Percentiles rank a stretch among this genome's conserved stretches.
phyloP scores from a whole-genome alignment of 768 basidiomycete species.

The Tulasnella calospora region DNA sequence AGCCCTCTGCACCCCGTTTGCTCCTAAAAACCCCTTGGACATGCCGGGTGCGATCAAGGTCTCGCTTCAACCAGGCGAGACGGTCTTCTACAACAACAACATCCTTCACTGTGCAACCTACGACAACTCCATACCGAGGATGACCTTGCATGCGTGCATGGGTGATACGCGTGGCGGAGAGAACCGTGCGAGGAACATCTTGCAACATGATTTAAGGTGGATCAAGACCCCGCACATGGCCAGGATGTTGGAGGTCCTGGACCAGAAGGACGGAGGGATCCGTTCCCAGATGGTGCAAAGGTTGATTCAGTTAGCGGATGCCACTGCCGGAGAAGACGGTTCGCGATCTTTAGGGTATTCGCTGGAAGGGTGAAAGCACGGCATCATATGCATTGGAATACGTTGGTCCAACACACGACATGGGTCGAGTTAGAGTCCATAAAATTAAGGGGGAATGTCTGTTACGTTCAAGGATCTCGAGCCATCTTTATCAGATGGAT shows the following conservation, averaged over 20 bases:
- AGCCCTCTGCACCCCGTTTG: conserved; percentile 46
- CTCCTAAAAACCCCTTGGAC: conserved; percentile 53
- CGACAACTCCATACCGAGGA: conserved; percentile 45
- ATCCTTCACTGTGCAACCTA: conserved; percentile 72
- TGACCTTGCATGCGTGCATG: conserved; percentile 67
- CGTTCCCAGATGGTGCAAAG: conserved; percentile 53
- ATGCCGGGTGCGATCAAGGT: conserved; percentile 67
- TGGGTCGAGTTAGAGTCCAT: no score
- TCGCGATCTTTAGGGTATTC: conserved; percentile 47
- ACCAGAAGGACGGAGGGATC: conserved; percentile 43
- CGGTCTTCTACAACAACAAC: conserved; percentile 76
- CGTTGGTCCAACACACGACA: no score
- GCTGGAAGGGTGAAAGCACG: conserved; percentile 36
- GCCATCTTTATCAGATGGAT: no score
- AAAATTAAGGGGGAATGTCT: no score
- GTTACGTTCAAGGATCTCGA: no score
- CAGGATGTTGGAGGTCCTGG: conserved; percentile 42
- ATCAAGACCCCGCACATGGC: conserved; percentile 44
- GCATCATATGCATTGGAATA: neutral
- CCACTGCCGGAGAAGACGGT: conserved; percentile 36
- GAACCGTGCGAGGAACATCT: conserved; percentile 60
- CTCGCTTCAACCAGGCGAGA: conserved; percentile 60
- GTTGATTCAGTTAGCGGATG: conserved; percentile 49
- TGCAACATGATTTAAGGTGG: conserved; percentile 71
- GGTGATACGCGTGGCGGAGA: conserved; percentile 60